These are phyloP conservation scores for Beta corolliflora DNA, from an alignment of 179 eudicot genomes.

Conservation along the genomic window DNA sequence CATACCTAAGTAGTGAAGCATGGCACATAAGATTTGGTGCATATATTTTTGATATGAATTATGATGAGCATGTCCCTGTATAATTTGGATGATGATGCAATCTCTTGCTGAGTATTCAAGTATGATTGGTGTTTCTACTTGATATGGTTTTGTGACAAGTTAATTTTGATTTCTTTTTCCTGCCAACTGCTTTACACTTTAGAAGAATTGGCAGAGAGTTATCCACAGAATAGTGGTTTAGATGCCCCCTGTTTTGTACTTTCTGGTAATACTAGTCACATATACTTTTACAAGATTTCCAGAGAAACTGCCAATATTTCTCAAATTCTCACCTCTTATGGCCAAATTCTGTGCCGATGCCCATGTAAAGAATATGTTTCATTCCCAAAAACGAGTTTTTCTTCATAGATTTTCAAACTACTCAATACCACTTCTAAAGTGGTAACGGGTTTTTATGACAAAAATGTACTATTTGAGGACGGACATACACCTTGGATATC, in stretches of 20 bases:
- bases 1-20: constrained; percentile 1
- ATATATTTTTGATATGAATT: not conserved
- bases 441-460: no score
- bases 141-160: not conserved
- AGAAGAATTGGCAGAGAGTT: not conserved
- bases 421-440: no score
- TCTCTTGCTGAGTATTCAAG: not conserved
- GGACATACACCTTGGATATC: no score
- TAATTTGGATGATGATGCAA: constrained; percentile 11
- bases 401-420: no score
- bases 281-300: no score
- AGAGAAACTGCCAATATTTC: no score
- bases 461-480: no score
- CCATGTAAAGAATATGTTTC: no score
- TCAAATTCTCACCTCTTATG: no score
- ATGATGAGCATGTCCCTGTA: not conserved
- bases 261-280: no score
- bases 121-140: not conserved
- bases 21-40: constrained; percentile 14
- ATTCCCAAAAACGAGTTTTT: no score
- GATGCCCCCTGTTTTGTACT: not conserved
- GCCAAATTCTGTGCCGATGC: no score
- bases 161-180: not conserved
- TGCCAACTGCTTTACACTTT: not conserved
- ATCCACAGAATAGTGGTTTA: not conserved